phyloP scores from a whole-genome alignment of 2,329 filamentous ascomycete genomes.

The Ophiosphaerella herpotricha region DNA sequence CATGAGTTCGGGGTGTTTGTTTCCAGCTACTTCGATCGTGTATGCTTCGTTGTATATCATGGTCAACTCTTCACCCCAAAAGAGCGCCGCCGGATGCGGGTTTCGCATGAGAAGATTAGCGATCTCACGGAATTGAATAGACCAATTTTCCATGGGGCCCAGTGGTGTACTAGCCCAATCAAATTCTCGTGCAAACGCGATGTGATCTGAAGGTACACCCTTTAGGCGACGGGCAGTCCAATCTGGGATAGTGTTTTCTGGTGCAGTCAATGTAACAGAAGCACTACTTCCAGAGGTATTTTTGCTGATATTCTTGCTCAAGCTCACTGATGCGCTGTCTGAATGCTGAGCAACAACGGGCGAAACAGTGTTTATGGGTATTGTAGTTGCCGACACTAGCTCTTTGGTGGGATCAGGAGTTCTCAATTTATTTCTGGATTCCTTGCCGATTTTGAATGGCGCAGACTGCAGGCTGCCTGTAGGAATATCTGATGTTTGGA shows the following conservation, averaged over 20 bases:
- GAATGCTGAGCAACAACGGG: constrained; percentile 6
- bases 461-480: constrained; percentile 9
- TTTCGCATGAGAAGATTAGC: constrained; percentile 38
- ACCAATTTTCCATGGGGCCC: constrained; percentile 55
- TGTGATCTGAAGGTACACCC: constrained; percentile 36
- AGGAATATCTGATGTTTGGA: constrained; percentile 21
- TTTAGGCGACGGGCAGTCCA: constrained; percentile 29
- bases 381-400: constrained; percentile 7
- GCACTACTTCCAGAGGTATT: constrained; percentile 19
- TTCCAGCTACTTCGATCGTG: constrained; percentile 36
- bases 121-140: constrained; percentile 52
- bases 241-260: constrained; percentile 31
- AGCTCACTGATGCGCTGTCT: constrained; percentile 7
- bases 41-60: constrained; percentile 48
- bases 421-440: not conserved
- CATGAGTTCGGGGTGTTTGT: constrained; percentile 37
- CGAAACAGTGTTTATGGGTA: constrained; percentile 1
- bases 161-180: constrained; percentile 56
- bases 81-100: constrained; percentile 34
- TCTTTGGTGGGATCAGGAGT: constrained; percentile 5
- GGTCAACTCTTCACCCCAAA: constrained; percentile 51
- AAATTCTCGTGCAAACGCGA: constrained; percentile 47
- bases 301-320: constrained; percentile 23
- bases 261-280: constrained; percentile 27
- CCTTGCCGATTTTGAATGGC: not conserved